phyloP scores from a whole-genome alignment of 306 rosid genomes.

The Lupinus albus region DNA sequence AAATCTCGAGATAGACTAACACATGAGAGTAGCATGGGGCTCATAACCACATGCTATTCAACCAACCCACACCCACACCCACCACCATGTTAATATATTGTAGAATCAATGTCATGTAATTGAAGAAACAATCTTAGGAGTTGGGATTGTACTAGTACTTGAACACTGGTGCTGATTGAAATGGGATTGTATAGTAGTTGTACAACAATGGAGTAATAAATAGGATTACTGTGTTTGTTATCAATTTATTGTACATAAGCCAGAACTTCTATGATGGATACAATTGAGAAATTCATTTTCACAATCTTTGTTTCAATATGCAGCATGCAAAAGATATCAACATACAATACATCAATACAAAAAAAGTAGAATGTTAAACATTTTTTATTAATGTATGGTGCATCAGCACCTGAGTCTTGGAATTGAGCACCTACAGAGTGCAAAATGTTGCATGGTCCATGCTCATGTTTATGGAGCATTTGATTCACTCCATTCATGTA shows the following conservation, averaged over 20 bases:
- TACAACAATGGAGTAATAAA: no score
- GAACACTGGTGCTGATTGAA: no score
- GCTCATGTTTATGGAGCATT: slow-evolving; percentile 47
- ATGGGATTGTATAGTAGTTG: no score
- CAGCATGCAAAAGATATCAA: slow-evolving; percentile 9
- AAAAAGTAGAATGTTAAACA: slow-evolving; percentile 11
- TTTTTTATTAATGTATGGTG: background rate
- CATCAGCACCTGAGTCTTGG: slow-evolving; percentile 20
- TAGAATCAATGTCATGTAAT: no score
- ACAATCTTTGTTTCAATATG: background rate
- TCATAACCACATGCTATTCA: no score
- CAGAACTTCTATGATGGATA: background rate
- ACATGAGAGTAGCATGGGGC: no score
- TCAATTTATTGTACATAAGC: background rate
- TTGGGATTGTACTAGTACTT: no score
- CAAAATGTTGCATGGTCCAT: slow-evolving; percentile 29
- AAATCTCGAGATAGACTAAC: no score
- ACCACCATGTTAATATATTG: no score
- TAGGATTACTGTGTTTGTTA: background rate
- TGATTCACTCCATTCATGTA: slow-evolving; percentile 64
- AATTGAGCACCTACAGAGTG: slow-evolving; percentile 26
- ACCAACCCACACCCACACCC: no score
- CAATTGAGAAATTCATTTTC: background rate
- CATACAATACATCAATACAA: background rate
- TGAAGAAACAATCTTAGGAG: no score